Conservation (phyloP, 371 early-diverging fungal species). For the Mucor indicus region DNA sequence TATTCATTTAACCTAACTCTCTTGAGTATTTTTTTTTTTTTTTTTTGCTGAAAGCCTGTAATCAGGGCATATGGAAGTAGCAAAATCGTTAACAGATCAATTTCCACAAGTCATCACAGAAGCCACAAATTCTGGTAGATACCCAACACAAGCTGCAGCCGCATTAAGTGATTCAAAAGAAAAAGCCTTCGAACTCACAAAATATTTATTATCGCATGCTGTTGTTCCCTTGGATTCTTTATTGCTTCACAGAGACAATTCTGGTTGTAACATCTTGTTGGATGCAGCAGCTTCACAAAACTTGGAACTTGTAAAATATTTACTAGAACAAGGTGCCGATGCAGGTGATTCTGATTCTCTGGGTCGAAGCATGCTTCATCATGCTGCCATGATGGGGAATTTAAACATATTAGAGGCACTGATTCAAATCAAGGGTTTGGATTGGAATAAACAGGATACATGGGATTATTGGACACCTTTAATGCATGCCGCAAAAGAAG, state of each 20-base stretch:
- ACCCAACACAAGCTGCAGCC: slow-evolving; percentile 50
- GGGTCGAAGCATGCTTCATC: slow-evolving; percentile 46
- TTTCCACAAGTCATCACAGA: slow-evolving; percentile 31
- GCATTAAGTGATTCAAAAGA: neutral
- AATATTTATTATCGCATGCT: slow-evolving; percentile 23
- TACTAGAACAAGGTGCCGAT: slow-evolving; percentile 33
- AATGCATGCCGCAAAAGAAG: slow-evolving; percentile 48
- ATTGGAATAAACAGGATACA: slow-evolving; percentile 36
- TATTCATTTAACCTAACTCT: neutral
- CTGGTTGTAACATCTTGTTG: slow-evolving; percentile 41
- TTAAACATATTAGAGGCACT: slow-evolving; percentile 28
- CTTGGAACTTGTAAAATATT: slow-evolving; percentile 21
- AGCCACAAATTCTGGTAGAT: slow-evolving; percentile 42
- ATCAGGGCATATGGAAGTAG: slow-evolving; percentile 39
- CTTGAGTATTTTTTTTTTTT: neutral
- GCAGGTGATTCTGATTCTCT: slow-evolving; percentile 38
- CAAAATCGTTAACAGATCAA: slow-evolving; percentile 31
- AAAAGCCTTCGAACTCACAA: slow-evolving; percentile 19
- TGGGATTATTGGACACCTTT: slow-evolving; percentile 55
- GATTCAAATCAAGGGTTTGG: neutral
- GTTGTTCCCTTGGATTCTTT: slow-evolving; percentile 4
- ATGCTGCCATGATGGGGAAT: slow-evolving; percentile 50
- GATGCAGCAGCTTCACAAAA: slow-evolving; percentile 44
- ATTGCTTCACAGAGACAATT: slow-evolving; percentile 37
- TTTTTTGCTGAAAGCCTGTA: neutral